Base-by-base conservation (phyloP, 371 early-diverging fungal species). In the Zopfochytrium polystomum region DNA sequence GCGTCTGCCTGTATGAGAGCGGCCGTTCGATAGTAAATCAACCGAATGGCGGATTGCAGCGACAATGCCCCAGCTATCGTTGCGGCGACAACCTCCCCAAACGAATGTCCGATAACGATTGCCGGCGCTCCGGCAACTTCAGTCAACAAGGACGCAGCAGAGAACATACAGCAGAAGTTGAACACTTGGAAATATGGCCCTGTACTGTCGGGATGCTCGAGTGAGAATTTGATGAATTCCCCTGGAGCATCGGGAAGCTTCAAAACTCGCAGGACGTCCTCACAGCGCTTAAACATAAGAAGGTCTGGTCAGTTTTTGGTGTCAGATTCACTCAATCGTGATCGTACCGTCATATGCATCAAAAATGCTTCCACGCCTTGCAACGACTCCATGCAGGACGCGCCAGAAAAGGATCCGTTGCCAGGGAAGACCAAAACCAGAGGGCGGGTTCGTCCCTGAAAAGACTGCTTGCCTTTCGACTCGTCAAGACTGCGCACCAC, bases 361-460 rank as follows among this genome's bases (percentile, higher is more conserved):
- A n/a, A n/a, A n/a, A n/a, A n/a, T n/a, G n/a, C n/a, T n/a, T n/a
- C n/a, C n/a, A n/a, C n/a, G n/a, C n/a, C n/a, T n/a, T n/a, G n/a
- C n/a, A n/a, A n/a, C n/a, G n/a, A n/a, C n/a, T n/a, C n/a, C n/a
- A n/a, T n/a, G 26, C 52, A 52, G 52, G 31, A 27, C 31, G 32
- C 52, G 52, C 52, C 22, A 13, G 26, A 32, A 52, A 52, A 29
- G 11, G 52, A 52, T 13, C 29, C 31, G 1, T 52, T 27, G 9
- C 52, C 52, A 9, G 52, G 52, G 52, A 52, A 52, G 2, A 52
- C 52, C 18, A 52, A 30, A 15, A 52, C 52, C 27, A 52, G n/a
- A 20, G 23, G 47, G 47, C 47, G 18, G 47, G 20, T 47, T 47
- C 47, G 18, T 47, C 23, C 7, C 18, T 20, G 47, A 18, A 9